These are phyloP conservation scores for Raffaelea arxii DNA, from an alignment of 2,329 filamentous ascomycete species.

Conservation along the genomic window DNA sequence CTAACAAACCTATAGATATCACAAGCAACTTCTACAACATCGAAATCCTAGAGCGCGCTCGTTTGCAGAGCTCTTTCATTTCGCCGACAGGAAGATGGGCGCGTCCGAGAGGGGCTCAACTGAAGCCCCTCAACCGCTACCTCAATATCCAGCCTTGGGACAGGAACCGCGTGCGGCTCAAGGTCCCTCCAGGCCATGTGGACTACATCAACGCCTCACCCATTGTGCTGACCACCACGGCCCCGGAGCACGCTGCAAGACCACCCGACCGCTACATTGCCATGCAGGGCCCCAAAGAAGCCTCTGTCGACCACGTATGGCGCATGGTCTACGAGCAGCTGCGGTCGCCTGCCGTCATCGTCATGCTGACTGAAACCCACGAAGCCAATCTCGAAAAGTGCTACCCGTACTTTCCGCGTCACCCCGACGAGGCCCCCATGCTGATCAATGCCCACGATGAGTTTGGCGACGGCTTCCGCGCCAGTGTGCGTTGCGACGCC, in stretches of 20 bases:
- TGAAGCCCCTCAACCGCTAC: constrained; percentile 69
- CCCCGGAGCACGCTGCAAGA: constrained; percentile 12
- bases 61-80: constrained; percentile 28
- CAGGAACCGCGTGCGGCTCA: constrained; percentile 72
- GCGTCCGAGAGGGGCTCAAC: constrained; percentile 43
- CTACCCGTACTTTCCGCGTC: constrained; percentile 72
- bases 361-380: constrained; percentile 88
- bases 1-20: too few species aligned
- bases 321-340: constrained; percentile 86
- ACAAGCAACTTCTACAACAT: constrained; percentile 42
- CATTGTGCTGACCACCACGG: constrained; percentile 42
- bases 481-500: constrained; percentile 58
- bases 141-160: constrained; percentile 83
- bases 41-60: constrained; percentile 41
- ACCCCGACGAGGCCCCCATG: constrained; percentile 36
- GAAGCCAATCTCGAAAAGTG: constrained; percentile 76
- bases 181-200: constrained; percentile 61
- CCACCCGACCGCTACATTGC: constrained; percentile 65
- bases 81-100: constrained; percentile 32
- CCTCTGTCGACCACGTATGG: constrained; percentile 76
- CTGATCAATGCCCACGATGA: constrained; percentile 55
- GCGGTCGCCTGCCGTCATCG: constrained; percentile 64
- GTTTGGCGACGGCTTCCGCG: constrained; percentile 58
- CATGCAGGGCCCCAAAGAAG: constrained; percentile 79
- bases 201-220: constrained; percentile 81